Conservation (phyloP, 441 rosid species). For the Melastoma candidum region DNA sequence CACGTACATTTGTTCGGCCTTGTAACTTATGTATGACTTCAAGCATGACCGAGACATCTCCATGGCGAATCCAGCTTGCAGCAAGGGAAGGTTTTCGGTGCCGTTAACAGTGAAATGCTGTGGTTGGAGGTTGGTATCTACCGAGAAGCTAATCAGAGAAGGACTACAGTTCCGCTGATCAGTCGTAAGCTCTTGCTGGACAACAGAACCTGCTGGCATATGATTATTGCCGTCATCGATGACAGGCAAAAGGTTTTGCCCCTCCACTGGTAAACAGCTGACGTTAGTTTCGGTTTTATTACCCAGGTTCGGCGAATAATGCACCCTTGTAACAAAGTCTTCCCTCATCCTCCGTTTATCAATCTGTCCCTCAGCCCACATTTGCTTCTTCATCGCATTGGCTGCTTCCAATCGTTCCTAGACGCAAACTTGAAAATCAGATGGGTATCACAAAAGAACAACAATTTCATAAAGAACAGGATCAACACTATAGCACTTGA, state of each 20-base stretch:
- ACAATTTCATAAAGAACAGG: constrained; percentile 6
- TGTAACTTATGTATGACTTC: constrained; percentile 68
- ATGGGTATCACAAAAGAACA: constrained; percentile 6
- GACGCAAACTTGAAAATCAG: constrained; percentile 19
- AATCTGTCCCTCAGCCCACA: constrained; percentile 89
- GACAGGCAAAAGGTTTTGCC: constrained; percentile 37
- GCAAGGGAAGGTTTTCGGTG: constrained; percentile 39
- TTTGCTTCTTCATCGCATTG: constrained; percentile 75
- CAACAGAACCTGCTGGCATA: constrained; percentile 35
- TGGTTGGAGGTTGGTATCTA: constrained; percentile 42
- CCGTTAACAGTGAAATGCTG: constrained; percentile 44
- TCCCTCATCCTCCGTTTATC: constrained; percentile 81
- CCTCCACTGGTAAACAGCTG: constrained; percentile 25
- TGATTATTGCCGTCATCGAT: constrained; percentile 32
- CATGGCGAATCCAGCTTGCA: constrained; percentile 46
- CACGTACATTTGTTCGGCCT: constrained; percentile 67
- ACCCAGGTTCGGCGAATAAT: constrained; percentile 38
- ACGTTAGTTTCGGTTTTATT: constrained; percentile 41
- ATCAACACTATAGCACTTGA: constrained; percentile 11
- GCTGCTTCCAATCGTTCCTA: constrained; percentile 92
- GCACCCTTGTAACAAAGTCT: constrained; percentile 43
- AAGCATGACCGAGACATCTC: constrained; percentile 62
- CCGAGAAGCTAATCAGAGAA: constrained; percentile 26
- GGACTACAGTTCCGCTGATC: constrained; percentile 41
- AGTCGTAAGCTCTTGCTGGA: constrained; percentile 27